Percentiles rank a stretch among this genome's conserved stretches.
phyloP scores from a whole-genome alignment of 768 basidiomycete genomes.

The Mycena olivaceomarginata region DNA sequence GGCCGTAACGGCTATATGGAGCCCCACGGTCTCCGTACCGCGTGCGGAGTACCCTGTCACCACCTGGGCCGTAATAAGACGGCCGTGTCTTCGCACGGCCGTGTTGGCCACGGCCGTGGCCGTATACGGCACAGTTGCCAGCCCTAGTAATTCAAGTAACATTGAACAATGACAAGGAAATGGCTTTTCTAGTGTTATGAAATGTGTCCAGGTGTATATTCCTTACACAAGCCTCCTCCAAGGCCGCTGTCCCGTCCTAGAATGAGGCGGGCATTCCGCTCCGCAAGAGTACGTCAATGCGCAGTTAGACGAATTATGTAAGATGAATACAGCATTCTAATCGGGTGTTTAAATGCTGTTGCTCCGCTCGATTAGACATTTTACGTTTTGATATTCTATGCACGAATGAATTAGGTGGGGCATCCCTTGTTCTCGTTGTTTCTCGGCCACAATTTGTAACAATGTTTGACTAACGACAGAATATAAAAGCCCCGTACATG shows the following conservation, averaged over 20 bases:
- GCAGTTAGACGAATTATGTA: conserved; percentile 11
- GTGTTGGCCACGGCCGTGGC: no score
- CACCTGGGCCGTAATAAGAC: no score
- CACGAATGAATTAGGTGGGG: conserved; percentile 1
- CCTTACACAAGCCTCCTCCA: not conserved
- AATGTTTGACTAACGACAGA: conserved; percentile 9
- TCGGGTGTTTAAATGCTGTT: conserved; percentile 6
- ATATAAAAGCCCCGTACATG: conserved; percentile 16
- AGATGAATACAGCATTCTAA: no score
- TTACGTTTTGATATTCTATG: not conserved
- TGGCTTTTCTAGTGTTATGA: no score
- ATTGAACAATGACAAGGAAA: no score
- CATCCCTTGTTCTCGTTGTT: not conserved
- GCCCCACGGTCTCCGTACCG: no score
- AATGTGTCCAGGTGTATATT: not conserved
- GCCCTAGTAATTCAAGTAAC: no score
- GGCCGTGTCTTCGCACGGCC: no score
- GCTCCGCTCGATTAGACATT: not conserved
- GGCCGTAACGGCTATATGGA: no score
- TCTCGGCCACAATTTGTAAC: not conserved
- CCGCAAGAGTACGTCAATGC: conserved; percentile 4
- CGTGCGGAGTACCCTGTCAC: no score
- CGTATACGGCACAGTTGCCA: no score
- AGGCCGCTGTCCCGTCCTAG: not conserved
- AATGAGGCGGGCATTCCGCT: not conserved